A percentile compares a stretch with the other conserved stretches of the same genome.
Evolutionary conservation across 75 land plant species (phyloP).

Genomic region (Azolla pinnata): DNA sequence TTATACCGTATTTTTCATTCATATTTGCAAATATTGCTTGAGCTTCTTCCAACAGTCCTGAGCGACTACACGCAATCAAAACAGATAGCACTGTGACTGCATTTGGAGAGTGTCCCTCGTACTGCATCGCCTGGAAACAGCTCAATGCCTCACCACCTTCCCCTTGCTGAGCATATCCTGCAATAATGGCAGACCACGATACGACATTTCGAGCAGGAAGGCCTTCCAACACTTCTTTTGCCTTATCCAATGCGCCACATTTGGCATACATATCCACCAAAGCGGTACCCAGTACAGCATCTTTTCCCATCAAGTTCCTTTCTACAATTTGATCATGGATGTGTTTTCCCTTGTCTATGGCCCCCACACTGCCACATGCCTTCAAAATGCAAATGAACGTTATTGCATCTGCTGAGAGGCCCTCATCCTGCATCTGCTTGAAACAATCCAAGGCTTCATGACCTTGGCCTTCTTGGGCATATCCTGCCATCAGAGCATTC

Average conservation of each 20-base stretch:
- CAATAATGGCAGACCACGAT: slow-evolving; percentile 11
- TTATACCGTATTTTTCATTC: slow-evolving; percentile 30
- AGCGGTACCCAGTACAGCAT: slow-evolving; percentile 3
- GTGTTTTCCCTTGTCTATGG: not conserved
- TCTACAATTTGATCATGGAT: not conserved
- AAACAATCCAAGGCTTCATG: slow-evolving; percentile 2
- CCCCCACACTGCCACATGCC: not conserved
- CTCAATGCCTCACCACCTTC: not conserved
- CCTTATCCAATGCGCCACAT: not conserved
- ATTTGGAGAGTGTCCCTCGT: slow-evolving; percentile 14
- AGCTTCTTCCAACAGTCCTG: slow-evolving; percentile 1
- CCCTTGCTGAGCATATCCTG: not conserved
- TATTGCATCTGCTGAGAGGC: not conserved
- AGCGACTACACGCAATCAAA: slow-evolving; percentile 30
- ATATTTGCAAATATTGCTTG: slow-evolving; percentile 7
- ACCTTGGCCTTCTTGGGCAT: not conserved
- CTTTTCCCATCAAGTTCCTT: not conserved
- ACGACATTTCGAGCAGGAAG: slow-evolving; percentile 10
- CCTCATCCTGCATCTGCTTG: slow-evolving; percentile 1
- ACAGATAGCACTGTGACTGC: slow-evolving; percentile 32
- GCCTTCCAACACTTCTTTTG: not conserved
- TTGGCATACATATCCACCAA: slow-evolving; percentile 8
- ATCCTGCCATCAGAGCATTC: slow-evolving; percentile 9
- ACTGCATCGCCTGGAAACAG: not conserved
- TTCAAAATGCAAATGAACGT: too few relatives aligned